phyloP scores from a whole-genome alignment of 352 stramenopile species.

The Plasmopara viticola region DNA sequence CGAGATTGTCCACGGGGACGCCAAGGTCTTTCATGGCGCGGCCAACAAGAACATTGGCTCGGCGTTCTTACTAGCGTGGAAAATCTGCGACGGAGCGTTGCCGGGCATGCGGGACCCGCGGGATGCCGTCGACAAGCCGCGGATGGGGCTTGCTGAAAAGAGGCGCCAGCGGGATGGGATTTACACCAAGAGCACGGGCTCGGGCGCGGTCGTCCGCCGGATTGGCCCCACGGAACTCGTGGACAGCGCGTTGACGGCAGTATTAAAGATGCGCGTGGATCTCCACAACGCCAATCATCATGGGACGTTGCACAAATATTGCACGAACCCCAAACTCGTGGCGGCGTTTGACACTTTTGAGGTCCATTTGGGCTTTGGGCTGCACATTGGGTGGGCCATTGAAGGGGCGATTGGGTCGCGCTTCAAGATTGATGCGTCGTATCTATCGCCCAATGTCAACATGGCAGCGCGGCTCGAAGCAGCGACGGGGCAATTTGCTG shows the following conservation, averaged over 20 bases:
- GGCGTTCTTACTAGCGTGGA: constrained; percentile 93
- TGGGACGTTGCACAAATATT: constrained; percentile 76
- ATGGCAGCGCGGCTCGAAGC: constrained; percentile 95
- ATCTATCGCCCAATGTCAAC: constrained; percentile 97
- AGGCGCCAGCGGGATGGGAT: constrained; percentile 54
- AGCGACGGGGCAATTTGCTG: constrained; percentile 93
- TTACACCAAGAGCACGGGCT: constrained; percentile 51
- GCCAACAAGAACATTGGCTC: constrained; percentile 97
- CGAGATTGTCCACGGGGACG: constrained; percentile 92
- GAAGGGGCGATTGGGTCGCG: constrained; percentile 96
- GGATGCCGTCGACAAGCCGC: constrained; percentile 63
- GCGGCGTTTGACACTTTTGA: constrained; percentile 87
- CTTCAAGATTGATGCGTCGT: constrained; percentile 98
- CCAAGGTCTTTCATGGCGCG: constrained; percentile 90
- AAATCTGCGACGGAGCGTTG: constrained; percentile 89
- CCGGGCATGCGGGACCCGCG: constrained; percentile 80
- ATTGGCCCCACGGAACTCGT: constrained; percentile 79
- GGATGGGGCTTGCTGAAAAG: constrained; percentile 64
- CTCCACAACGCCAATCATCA: constrained; percentile 91
- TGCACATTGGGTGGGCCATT: constrained; percentile 98
- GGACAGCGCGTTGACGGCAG: constrained; percentile 93
- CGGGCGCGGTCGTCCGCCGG: constrained; percentile 32
- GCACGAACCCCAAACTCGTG: constrained; percentile 72
- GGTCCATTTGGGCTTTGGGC: constrained; percentile 93
- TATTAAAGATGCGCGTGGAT: constrained; percentile 95